A percentile compares a stretch with the other conserved stretches of the same genome.
These are phyloP conservation scores for Leucocoprinus leucothites DNA, from an alignment of 768 basidiomycete species.

Conservation along the genomic window DNA sequence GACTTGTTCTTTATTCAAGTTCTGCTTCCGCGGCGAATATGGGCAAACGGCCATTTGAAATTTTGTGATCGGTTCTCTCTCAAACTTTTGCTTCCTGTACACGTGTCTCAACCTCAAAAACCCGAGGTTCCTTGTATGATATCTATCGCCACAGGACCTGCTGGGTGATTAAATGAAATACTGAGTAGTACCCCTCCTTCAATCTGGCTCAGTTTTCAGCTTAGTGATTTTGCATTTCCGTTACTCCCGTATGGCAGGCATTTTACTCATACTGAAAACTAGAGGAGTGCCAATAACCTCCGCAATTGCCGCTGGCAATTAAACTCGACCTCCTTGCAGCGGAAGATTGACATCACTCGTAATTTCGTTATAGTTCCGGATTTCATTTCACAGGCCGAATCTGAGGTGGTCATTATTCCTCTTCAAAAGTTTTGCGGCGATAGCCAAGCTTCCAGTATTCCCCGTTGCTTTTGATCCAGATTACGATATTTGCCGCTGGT, in stretches of 20 bases:
- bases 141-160: background rate
- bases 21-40: background rate
- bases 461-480: background rate
- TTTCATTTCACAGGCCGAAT: too few relatives aligned
- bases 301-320: too few relatives aligned
- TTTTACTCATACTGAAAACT: too few relatives aligned
- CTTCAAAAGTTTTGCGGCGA: background rate
- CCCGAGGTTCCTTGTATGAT: background rate
- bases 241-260: too few relatives aligned
- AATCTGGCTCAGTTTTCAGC: too few relatives aligned
- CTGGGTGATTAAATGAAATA: too few relatives aligned
- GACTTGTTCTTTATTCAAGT: background rate
- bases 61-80: background rate
- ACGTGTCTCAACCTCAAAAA: background rate
- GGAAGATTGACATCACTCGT: background rate
- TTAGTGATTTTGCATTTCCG: too few relatives aligned
- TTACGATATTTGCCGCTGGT: background rate
- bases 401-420: background rate
- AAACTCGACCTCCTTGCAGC: background rate
- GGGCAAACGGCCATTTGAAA: background rate
- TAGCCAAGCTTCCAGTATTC: background rate
- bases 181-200: too few relatives aligned
- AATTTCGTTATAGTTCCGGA: background rate
- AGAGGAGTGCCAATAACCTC: too few relatives aligned
- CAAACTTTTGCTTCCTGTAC: background rate